Conservation (phyloP, 1,139 yeast genomes). For the Yamadazyma buinensis region DNA sequence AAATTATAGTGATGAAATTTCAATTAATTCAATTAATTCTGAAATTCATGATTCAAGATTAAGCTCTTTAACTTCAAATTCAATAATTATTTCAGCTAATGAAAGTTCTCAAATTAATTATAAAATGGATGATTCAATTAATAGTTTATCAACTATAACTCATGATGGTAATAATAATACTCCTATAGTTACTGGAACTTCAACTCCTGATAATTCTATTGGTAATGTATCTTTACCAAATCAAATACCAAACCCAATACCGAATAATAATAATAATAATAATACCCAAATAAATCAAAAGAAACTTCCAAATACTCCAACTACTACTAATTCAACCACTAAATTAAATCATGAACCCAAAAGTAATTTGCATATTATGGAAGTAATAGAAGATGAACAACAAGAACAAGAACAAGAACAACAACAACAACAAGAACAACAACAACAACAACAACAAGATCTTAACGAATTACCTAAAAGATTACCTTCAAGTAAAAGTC, state of each 20-base stretch:
- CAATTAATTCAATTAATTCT: constrained; percentile 33
- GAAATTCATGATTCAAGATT: constrained; percentile 36
- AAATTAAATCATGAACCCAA: neutral
- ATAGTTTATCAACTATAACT: constrained; percentile 12
- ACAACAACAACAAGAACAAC: too few relatives aligned
- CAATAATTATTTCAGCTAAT: constrained; percentile 19
- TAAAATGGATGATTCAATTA: constrained; percentile 11
- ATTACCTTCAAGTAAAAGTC: constrained; percentile 1
- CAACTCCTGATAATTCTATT: neutral
- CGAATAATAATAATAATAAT: neutral
- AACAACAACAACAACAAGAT: too few relatives aligned
- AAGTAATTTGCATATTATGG: neutral
- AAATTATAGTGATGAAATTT: constrained; percentile 33
- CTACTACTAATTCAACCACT: neutral
- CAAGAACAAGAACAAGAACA: too few relatives aligned
- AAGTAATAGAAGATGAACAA: too few relatives aligned
- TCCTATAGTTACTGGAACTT: neutral
- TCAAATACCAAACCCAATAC: neutral
- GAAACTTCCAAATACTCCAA: too few relatives aligned
- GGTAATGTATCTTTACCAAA: constrained; percentile 5
- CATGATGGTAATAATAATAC: neutral
- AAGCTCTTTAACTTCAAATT: constrained; percentile 34
- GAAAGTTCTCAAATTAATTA: constrained; percentile 20
- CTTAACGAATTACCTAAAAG: neutral
- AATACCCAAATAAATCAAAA: neutral